A percentile compares a stretch with the other conserved stretches of the same genome.
These are phyloP conservation scores for Plectosphaerella sp. DNA, from an alignment of 2,329 filamentous ascomycete genomes.

Conservation along the genomic window DNA sequence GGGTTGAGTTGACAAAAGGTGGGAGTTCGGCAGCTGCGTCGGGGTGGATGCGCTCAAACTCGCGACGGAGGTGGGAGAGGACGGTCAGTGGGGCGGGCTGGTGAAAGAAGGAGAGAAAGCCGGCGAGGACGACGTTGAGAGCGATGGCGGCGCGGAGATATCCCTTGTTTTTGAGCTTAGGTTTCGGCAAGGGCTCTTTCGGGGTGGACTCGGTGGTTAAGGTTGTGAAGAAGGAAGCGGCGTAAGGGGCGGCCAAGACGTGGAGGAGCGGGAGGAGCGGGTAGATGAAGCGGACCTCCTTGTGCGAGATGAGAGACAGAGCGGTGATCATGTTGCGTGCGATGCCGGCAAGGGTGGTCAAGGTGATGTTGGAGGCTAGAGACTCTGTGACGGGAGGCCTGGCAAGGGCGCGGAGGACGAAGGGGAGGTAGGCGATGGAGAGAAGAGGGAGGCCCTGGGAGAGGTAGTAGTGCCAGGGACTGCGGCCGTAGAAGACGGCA, in stretches of 20 bases:
- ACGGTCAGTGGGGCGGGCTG: conserved; percentile 76
- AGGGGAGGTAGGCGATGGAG: conserved; percentile 78
- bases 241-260: conserved; percentile 66
- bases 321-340: conserved; percentile 54
- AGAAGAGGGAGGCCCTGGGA: conserved; percentile 86
- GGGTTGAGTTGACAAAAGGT: conserved; percentile 18
- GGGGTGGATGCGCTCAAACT: conserved; percentile 60
- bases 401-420: conserved; percentile 63
- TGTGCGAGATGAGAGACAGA: conserved; percentile 82
- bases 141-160: conserved; percentile 56
- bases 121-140: conserved; percentile 66
- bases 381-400: conserved; percentile 31
- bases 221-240: conserved; percentile 60
- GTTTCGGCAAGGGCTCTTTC: conserved; percentile 18
- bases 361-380: conserved; percentile 24
- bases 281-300: conserved; percentile 96
- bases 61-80: conserved; percentile 67
- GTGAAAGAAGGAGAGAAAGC: conserved; percentile 73
- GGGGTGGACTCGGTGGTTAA: conserved; percentile 18
- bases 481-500: conserved; percentile 87
- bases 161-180: conserved; percentile 43
- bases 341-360: conserved; percentile 47
- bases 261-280: conserved; percentile 85
- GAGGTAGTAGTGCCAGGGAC: conserved; percentile 89
- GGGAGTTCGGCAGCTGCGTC: conserved; percentile 18